phyloP scores from a whole-genome alignment of 495 filamentous ascomycete species.

The Penicillium coffeae region DNA sequence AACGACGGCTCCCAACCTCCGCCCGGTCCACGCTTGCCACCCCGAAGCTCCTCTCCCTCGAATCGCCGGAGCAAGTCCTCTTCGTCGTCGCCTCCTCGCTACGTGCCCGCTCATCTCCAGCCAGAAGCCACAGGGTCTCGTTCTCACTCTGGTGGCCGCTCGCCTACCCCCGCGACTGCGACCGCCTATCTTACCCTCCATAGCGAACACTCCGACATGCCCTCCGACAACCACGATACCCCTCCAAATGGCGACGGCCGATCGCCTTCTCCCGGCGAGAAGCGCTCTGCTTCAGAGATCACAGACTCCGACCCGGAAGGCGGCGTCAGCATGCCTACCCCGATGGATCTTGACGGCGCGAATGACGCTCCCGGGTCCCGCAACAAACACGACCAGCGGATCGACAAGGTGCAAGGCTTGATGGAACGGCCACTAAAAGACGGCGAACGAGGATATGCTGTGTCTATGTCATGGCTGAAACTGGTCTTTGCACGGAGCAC shows the following conservation, averaged over 20 bases:
- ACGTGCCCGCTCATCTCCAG: slow-evolving; percentile 60
- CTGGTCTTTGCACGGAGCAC: slow-evolving; percentile 66
- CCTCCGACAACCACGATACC: slow-evolving; percentile 30
- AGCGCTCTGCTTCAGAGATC: slow-evolving; percentile 52
- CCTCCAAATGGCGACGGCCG: slow-evolving; percentile 28
- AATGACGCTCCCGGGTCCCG: slow-evolving; percentile 35
- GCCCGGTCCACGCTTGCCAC: slow-evolving; percentile 21
- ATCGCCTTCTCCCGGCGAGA: slow-evolving; percentile 49
- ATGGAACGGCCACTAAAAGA: slow-evolving; percentile 53
- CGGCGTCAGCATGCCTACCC: slow-evolving; percentile 15
- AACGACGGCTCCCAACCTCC: slow-evolving; percentile 35
- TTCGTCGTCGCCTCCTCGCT: slow-evolving; percentile 42
- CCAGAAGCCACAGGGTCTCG: slow-evolving; percentile 49
- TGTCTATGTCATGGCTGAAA: slow-evolving; percentile 76
- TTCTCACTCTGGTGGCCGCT: slow-evolving; percentile 38
- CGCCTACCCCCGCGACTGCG: slow-evolving; percentile 55
- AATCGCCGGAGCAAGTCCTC: slow-evolving; percentile 30
- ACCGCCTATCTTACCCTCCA: slow-evolving; percentile 69
- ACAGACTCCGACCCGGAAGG: slow-evolving; percentile 30
- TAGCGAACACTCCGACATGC: slow-evolving; percentile 56
- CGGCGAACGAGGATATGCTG: slow-evolving; percentile 69
- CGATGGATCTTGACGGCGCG: background rate
- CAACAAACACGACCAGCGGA: slow-evolving; percentile 68
- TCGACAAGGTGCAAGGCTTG: slow-evolving; percentile 60
- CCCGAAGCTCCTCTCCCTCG: slow-evolving; percentile 28